phyloP scores from a whole-genome alignment of 2,329 filamentous ascomycete species.

The Aspergillus felis region DNA sequence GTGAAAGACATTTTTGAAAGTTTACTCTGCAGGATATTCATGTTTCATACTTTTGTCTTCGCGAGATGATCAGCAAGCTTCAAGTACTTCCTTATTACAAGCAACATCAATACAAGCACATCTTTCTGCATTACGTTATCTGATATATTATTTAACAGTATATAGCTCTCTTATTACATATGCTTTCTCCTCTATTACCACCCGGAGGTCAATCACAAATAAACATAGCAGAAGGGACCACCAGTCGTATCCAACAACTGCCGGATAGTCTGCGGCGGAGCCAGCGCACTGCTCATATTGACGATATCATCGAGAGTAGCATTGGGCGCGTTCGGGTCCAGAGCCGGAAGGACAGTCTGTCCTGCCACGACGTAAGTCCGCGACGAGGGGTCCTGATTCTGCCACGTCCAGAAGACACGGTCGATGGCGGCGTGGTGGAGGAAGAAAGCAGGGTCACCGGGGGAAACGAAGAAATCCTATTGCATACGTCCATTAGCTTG shows the following conservation, averaged over 20 bases:
- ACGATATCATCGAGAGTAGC: conserved; percentile 23
- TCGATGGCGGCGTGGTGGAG: conserved; percentile 47
- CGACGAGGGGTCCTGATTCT: conserved; percentile 27
- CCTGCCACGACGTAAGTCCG: conserved; percentile 2
- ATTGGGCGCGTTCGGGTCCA: conserved; percentile 7
- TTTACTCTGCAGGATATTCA: no score
- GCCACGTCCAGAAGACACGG: conserved; percentile 47
- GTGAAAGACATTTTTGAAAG: no score
- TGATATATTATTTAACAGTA: neutral
- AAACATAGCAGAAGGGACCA: conserved; percentile 25
- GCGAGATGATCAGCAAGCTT: no score
- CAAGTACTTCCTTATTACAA: no score
- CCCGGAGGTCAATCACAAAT: conserved; percentile 1
- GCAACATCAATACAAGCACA: neutral
- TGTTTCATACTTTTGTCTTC: no score
- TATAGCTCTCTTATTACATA: neutral
- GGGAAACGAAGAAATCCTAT: conserved; percentile 41
- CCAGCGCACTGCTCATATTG: conserved; percentile 15
- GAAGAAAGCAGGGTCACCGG: conserved; percentile 45
- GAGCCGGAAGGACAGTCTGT: conserved; percentile 10
- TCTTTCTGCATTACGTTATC: neutral
- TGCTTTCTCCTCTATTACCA: neutral
- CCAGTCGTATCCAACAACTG: conserved; percentile 19
- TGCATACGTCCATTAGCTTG: neutral
- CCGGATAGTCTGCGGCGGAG: conserved; percentile 8